Evolutionary conservation across 2,329 filamentous ascomycete genomes (phyloP), one percentile per base, ranked within the genome.

Genomic region (Colletotrichum falcatum): DNA sequence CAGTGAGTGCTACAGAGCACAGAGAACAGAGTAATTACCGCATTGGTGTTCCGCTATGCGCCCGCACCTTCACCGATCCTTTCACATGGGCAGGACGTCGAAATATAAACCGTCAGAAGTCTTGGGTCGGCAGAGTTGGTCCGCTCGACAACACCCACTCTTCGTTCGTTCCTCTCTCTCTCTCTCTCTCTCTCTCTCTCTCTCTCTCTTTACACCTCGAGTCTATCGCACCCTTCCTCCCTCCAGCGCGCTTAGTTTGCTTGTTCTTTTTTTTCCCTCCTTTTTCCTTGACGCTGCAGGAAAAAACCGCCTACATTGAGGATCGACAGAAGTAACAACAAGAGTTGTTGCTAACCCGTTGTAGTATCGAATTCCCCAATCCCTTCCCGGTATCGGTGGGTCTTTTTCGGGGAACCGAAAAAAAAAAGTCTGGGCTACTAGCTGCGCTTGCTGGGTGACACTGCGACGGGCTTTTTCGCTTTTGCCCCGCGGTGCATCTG

Each of bases 321-420:
- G 44, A 49, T 49, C 44, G 30, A 26, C 58, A 61, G 33, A 18
- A 26, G 14, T 49, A 44, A 49, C 42, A 37, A 23, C 18, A 33
- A 37, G 23, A 46, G 62, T 28, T 49, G 62, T 28, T 49, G 30
- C 55, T 55, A 33, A 58, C 9, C 58, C 28, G 35, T 54, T 46
- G 20, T 28, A 58, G 37, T 44, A 42, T 37, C 51, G 30, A 48
- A 37, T 30, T 33, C 14, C 39, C 53, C 59, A 62, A 67, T 37
- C 56, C 64, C 51, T 60, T 59, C 67, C 58, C 64, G 58, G 68
- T 68, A 68, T 68, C 67, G 64, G 67, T 70, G 65, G 64, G 28
- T 56, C 16, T 67, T 58, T 61, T 61, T 28, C 37, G 44, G 53
- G 46, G 48, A 56, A 30, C 53, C 46, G 53, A 18, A 49, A 65